Conservation (phyloP, 345 rosid species). For the Gossypium herbaceum region DNA sequence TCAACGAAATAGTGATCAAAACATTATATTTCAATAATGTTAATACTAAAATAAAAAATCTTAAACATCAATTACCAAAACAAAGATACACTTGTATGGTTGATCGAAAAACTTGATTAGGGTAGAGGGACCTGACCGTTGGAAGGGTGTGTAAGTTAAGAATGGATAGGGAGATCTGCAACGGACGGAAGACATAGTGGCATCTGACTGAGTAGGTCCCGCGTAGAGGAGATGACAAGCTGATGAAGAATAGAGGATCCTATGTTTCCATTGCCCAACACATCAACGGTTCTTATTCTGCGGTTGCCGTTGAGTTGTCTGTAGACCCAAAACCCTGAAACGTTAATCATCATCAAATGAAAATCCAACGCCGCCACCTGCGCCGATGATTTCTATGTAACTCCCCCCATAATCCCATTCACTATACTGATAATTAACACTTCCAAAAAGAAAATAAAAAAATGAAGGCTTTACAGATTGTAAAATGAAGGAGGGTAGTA, state of each 20-base stretch:
- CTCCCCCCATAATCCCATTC: neutral
- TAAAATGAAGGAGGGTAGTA: neutral
- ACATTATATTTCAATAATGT: too few relatives aligned
- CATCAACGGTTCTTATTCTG: neutral
- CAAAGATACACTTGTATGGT: too few relatives aligned
- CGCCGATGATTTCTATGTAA: constrained; percentile 8
- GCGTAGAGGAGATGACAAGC: neutral
- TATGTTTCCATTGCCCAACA: neutral
- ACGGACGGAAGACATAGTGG: neutral
- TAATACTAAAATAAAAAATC: too few relatives aligned
- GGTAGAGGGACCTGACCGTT: too few relatives aligned
- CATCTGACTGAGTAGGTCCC: neutral
- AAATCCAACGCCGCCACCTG: neutral
- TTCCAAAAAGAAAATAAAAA: too few relatives aligned
- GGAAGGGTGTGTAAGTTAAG: too few relatives aligned
- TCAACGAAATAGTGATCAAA: too few relatives aligned
- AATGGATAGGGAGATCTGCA: neutral
- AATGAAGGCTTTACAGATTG: neutral
- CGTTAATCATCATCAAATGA: neutral
- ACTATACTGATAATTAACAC: too few relatives aligned
- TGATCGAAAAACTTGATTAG: too few relatives aligned
- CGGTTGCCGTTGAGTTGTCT: neutral
- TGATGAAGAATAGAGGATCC: neutral
- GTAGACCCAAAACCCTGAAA: neutral
- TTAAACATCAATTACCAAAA: too few relatives aligned